Percentiles rank a stretch among this genome's conserved stretches.
Conservation (phyloP, 2,329 filamentous ascomycete genomes). For the Calonectria honghensis region DNA sequence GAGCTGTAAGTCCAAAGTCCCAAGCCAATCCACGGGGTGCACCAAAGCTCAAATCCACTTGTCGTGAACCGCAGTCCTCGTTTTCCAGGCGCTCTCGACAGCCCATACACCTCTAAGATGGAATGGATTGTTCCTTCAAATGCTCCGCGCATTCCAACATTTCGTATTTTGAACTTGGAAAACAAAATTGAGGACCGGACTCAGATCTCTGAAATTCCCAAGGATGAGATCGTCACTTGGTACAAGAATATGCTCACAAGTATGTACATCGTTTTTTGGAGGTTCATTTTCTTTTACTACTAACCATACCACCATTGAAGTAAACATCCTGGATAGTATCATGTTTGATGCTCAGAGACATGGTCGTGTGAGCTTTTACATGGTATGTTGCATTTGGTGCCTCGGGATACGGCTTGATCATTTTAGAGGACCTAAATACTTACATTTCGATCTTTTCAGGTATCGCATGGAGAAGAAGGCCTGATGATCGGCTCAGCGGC, state of each 20-base stretch:
- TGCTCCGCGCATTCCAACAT: constrained; percentile 34
- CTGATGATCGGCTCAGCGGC: constrained; percentile 89
- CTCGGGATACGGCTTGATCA: not conserved
- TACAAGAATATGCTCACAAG: constrained; percentile 44
- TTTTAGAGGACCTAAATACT: not conserved
- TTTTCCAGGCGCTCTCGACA: constrained; percentile 39
- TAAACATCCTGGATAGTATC: constrained; percentile 89
- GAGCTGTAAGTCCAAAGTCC: not conserved
- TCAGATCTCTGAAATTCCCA: not conserved
- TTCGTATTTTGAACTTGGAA: constrained; percentile 31
- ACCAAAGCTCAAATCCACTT: not conserved
- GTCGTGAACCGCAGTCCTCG: not conserved
- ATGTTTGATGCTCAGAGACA: constrained; percentile 97
- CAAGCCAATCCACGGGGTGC: not conserved
- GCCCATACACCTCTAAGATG: constrained; percentile 30
- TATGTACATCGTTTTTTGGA: not conserved
- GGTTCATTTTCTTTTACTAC: not conserved
- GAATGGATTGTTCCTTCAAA: constrained; percentile 34
- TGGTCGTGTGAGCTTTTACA: constrained; percentile 91
- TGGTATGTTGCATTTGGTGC: constrained; percentile 76
- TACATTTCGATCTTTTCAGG: not conserved
- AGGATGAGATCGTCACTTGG: constrained; percentile 21
- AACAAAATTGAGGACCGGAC: constrained; percentile 19
- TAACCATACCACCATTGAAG: not conserved
- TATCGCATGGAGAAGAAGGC: constrained; percentile 85